Conservation (phyloP, 2,329 filamentous ascomycete genomes). For the Cyphellophora europaea region DNA sequence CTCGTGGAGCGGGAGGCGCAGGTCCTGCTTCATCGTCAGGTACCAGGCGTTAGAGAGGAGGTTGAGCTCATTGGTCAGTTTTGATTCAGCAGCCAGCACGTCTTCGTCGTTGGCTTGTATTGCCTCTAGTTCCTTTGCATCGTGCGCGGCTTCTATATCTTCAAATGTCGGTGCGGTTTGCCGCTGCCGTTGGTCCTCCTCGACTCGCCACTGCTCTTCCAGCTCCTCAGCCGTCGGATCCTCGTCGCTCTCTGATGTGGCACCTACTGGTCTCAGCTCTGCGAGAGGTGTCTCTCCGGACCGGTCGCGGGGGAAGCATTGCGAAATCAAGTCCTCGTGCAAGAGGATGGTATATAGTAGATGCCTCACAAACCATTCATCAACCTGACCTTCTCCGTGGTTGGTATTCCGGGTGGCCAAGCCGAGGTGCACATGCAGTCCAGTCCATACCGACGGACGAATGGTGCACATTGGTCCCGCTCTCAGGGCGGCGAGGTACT, state of each 20-base stretch:
- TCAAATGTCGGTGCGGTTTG: slow-evolving; percentile 5
- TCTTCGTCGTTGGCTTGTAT: slow-evolving; percentile 6
- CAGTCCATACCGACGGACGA: slow-evolving; percentile 12
- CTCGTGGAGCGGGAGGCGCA: not conserved
- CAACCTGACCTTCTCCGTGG: not conserved
- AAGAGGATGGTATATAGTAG: slow-evolving; percentile 13
- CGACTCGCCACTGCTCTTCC: slow-evolving; percentile 4
- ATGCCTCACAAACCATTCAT: slow-evolving; percentile 9
- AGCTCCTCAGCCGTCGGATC: not conserved
- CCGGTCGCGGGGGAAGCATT: slow-evolving; percentile 13
- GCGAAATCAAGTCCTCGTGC: slow-evolving; percentile 14
- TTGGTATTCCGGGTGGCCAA: slow-evolving; percentile 8
- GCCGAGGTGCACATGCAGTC: slow-evolving; percentile 15
- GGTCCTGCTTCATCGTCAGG: slow-evolving; percentile 1
- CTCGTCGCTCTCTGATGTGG: not conserved
- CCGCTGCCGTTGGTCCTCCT: slow-evolving; percentile 4
- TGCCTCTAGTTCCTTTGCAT: not conserved
- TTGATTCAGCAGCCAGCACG: slow-evolving; percentile 8
- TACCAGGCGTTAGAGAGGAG: slow-evolving; percentile 10
- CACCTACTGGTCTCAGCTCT: not conserved
- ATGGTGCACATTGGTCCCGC: slow-evolving; percentile 2
- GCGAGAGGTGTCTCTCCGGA: slow-evolving; percentile 4
- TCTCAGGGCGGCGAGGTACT: slow-evolving; percentile 7
- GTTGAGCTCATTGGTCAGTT: slow-evolving; percentile 11
- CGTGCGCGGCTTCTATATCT: slow-evolving; percentile 3